Conservation (phyloP, 495 filamentous ascomycete species). For the Viridothelium virens region DNA sequence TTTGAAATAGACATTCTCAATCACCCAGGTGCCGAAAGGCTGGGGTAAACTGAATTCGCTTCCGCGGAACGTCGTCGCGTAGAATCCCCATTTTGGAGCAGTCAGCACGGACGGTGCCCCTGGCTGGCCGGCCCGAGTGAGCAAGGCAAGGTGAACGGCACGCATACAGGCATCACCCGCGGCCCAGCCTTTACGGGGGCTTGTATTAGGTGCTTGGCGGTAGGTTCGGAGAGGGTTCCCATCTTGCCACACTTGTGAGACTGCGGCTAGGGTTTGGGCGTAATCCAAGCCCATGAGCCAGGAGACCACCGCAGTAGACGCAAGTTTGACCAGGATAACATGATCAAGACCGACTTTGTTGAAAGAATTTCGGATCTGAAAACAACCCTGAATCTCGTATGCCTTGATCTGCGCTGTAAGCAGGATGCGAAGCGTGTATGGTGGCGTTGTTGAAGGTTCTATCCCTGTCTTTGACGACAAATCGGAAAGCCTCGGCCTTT, state of each 20-base stretch:
- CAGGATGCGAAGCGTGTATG: constrained; percentile 36
- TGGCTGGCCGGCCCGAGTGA: constrained; percentile 83
- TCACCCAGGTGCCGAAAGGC: constrained; percentile 93
- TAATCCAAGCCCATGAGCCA: constrained; percentile 87
- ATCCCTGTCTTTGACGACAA: constrained; percentile 69
- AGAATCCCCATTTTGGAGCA: constrained; percentile 95
- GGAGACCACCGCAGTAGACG: constrained; percentile 84
- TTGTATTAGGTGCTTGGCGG: constrained; percentile 95
- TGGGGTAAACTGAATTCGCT: constrained; percentile 94
- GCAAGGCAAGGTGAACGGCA: constrained; percentile 87
- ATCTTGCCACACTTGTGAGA: constrained; percentile 95
- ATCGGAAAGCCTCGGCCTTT: constrained; percentile 74
- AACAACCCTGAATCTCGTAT: constrained; percentile 96
- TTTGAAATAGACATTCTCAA: constrained; percentile 99
- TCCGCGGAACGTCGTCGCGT: constrained; percentile 93
- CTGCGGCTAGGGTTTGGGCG: constrained; percentile 85
- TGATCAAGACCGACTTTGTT: constrained; percentile 98
- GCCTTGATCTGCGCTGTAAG: constrained; percentile 99
- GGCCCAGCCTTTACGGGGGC: constrained; percentile 99
- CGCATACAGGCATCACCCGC: constrained; percentile 95
- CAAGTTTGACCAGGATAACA: constrained; percentile 95
- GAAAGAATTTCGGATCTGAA: constrained; percentile 94
- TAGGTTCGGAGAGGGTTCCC: constrained; percentile 94
- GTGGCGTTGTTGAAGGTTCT: not conserved
- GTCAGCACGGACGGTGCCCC: constrained; percentile 88